Conservation (phyloP, 108 stramenopile genomes). For the Cyclotella kingstonii region DNA sequence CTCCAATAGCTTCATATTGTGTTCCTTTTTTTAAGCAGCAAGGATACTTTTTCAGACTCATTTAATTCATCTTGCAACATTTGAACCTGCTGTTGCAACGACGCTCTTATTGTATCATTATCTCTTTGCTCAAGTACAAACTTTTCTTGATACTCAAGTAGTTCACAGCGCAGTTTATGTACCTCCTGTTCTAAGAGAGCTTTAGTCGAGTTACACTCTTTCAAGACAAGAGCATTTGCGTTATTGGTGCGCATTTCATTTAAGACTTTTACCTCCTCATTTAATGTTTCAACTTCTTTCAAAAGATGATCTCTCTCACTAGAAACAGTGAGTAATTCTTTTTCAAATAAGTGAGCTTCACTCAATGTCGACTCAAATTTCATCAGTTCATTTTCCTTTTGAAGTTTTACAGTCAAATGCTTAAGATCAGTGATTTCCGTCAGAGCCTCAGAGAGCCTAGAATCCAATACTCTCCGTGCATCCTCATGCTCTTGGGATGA, state of each 20-base stretch:
- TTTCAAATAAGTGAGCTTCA: constrained; percentile 25
- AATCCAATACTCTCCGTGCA: neutral
- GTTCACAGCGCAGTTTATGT: too few relatives aligned
- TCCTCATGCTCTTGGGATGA: constrained; percentile 21
- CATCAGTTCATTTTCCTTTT: constrained; percentile 17
- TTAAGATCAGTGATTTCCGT: constrained; percentile 23
- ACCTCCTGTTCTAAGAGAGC: too few relatives aligned
- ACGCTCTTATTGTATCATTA: too few relatives aligned
- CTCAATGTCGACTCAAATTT: constrained; percentile 8
- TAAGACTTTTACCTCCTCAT: constrained; percentile 14
- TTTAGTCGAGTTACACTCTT: too few relatives aligned
- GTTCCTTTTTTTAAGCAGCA: too few relatives aligned
- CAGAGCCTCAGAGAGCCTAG: constrained; percentile 7
- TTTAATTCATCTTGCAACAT: too few relatives aligned
- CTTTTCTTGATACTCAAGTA: too few relatives aligned
- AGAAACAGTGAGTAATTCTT: constrained; percentile 16
- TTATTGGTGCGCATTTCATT: constrained; percentile 4
- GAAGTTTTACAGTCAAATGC: constrained; percentile 12
- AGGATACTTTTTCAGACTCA: too few relatives aligned
- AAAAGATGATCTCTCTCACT: constrained; percentile 21
- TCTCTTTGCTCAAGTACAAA: too few relatives aligned
- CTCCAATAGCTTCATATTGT: too few relatives aligned
- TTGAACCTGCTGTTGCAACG: too few relatives aligned
- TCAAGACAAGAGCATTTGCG: neutral
- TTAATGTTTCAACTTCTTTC: constrained; percentile 14